A percentile compares a stretch with the other conserved stretches of the same genome.
Evolutionary conservation across 306 rosid species (phyloP).

Genomic region (Sicyos edulis): DNA sequence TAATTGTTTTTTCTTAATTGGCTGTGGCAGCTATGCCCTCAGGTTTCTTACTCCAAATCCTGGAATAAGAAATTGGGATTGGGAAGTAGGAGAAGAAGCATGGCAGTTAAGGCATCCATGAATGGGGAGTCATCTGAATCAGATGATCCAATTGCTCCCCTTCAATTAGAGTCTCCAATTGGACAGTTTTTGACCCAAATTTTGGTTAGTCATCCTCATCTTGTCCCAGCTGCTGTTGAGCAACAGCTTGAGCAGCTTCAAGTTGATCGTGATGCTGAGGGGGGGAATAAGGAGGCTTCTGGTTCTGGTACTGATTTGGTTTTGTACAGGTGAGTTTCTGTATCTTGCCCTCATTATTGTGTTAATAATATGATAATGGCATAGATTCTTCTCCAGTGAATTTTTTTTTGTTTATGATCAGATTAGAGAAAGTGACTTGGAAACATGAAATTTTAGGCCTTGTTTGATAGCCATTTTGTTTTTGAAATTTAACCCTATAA

Average conservation of each 20-base stretch:
- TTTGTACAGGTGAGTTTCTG: conserved; percentile 57
- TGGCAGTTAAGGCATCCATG: conserved; percentile 38
- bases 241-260: conserved; percentile 89
- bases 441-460: background rate
- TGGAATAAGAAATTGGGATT: conserved; percentile 31
- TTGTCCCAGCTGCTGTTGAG: conserved; percentile 89
- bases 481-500: too few species aligned
- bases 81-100: conserved; percentile 43
- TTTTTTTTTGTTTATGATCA: background rate
- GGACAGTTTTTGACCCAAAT: conserved; percentile 87
- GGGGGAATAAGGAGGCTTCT: conserved; percentile 50
- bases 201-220: conserved; percentile 80
- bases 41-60: conserved; percentile 35
- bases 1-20: background rate
- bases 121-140: conserved; percentile 45
- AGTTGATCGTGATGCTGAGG: conserved; percentile 69
- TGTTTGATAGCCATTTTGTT: too few species aligned
- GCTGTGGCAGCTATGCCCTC: conserved; percentile 37
- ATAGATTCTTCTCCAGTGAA: background rate
- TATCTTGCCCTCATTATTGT: background rate
- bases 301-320: conserved; percentile 62
- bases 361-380: background rate
- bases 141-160: conserved; percentile 59
- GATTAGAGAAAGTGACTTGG: background rate
- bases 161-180: conserved; percentile 79